phyloP scores from a whole-genome alignment of 805 yeast genomes.

The Starmera pachycereana region DNA sequence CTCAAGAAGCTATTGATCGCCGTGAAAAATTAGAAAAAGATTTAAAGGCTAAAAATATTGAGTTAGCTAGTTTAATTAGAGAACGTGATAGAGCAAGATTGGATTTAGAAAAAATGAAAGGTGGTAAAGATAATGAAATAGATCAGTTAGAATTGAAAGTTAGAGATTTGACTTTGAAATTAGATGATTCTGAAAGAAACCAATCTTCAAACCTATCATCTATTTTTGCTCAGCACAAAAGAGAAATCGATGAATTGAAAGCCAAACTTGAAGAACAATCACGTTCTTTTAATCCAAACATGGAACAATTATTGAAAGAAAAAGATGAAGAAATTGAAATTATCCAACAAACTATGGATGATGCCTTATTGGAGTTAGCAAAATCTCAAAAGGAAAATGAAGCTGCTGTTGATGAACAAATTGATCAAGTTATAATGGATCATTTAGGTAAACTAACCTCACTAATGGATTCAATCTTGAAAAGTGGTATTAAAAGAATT shows the following conservation, averaged over 20 bases:
- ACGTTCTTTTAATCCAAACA: conserved; percentile 16
- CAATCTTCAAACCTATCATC: conserved; percentile 55
- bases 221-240: conserved; percentile 50
- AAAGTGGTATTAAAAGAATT: conserved; percentile 57
- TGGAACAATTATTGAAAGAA: conserved; percentile 42
- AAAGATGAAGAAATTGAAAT: conserved; percentile 75
- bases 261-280: conserved; percentile 19
- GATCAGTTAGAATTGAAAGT: conserved; percentile 57
- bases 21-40: conserved; percentile 78
- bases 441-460: conserved; percentile 41
- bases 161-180: conserved; percentile 46
- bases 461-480: conserved; percentile 60
- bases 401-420: conserved; percentile 45
- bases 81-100: conserved; percentile 84
- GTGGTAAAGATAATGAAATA: conserved; percentile 52
- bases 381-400: conserved; percentile 37
- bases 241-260: conserved; percentile 46
- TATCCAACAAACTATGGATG: conserved; percentile 69
- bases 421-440: conserved; percentile 38
- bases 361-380: conserved; percentile 52
- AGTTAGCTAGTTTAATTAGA: conserved; percentile 78
- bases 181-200: conserved; percentile 48
- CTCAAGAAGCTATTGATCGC: conserved; percentile 81
- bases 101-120: conserved; percentile 64
- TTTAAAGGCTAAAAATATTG: conserved; percentile 74